Evolutionary conservation across 2,329 filamentous ascomycete genomes (phyloP).

Genomic region (Samsoniella hepiali): DNA sequence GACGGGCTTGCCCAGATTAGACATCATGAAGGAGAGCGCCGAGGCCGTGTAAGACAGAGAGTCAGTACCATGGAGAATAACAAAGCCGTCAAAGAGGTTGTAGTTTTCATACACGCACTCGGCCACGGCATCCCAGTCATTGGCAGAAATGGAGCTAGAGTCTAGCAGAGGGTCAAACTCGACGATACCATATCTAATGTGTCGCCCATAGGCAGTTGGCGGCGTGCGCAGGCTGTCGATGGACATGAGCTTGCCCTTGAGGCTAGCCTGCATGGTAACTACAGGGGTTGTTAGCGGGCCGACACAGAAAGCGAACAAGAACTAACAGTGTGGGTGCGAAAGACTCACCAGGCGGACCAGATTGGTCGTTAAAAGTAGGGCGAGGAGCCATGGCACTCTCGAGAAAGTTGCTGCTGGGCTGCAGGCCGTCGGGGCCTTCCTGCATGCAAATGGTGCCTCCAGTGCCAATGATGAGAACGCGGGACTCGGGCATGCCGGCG

Average conservation of each 20-base stretch:
- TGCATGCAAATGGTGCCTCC: slow-evolving; percentile 91
- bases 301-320: background rate
- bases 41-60: slow-evolving; percentile 86
- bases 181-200: slow-evolving; percentile 77
- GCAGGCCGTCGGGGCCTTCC: slow-evolving; percentile 71
- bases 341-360: slow-evolving; percentile 29
- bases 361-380: slow-evolving; percentile 77
- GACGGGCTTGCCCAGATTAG: slow-evolving; percentile 86
- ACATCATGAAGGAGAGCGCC: slow-evolving; percentile 88
- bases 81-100: slow-evolving; percentile 83
- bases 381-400: slow-evolving; percentile 77
- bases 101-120: slow-evolving; percentile 79
- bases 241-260: slow-evolving; percentile 45
- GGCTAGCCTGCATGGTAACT: slow-evolving; percentile 51
- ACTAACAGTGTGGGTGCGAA: background rate
- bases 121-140: slow-evolving; percentile 83
- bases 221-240: slow-evolving; percentile 76
- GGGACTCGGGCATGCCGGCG: slow-evolving; percentile 61
- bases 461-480: slow-evolving; percentile 87
- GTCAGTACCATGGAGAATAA: slow-evolving; percentile 87
- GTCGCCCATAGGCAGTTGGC: slow-evolving; percentile 72
- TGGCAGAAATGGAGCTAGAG: slow-evolving; percentile 83
- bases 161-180: slow-evolving; percentile 85
- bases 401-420: slow-evolving; percentile 77
- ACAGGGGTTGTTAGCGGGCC: slow-evolving; percentile 8